Evolutionary conservation across 768 basidiomycete genomes (phyloP).

Genomic region (Boletus tylopilopsis): DNA sequence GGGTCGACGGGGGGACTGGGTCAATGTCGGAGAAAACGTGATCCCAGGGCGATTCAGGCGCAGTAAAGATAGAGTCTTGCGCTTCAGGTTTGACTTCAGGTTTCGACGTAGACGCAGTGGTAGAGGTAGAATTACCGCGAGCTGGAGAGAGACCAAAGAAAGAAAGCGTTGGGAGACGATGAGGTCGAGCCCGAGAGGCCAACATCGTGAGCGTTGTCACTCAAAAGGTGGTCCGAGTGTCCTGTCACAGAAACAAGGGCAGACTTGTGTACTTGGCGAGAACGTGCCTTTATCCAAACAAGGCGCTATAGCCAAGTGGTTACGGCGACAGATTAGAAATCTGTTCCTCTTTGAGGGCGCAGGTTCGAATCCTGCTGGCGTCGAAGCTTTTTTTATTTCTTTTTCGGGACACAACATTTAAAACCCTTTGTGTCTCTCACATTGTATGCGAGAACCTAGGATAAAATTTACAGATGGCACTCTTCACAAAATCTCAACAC

Average conservation of each 20-base stretch:
- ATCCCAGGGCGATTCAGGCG: constrained; percentile 45
- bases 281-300: not conserved
- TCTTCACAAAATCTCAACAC: too few species aligned
- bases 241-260: not conserved
- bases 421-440: too few species aligned
- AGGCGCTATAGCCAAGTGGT: constrained; percentile 79
- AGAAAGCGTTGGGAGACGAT: not conserved
- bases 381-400: constrained; percentile 14
- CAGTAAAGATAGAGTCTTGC: constrained; percentile 33
- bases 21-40: constrained; percentile 50
- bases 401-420: too few species aligned
- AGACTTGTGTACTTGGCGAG: not conserved
- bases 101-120: constrained; percentile 2
- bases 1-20: constrained; percentile 20
- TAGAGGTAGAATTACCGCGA: not conserved
- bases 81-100: not conserved
- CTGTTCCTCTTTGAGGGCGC: constrained; percentile 39
- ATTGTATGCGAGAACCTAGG: too few species aligned
- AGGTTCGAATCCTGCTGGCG: constrained; percentile 42
- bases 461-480: too few species aligned
- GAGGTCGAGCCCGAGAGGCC: constrained; percentile 10
- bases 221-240: too few species aligned
- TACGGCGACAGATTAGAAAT: constrained; percentile 75
- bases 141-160: not conserved
- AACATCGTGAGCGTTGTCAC: constrained; percentile 15